Conservation (phyloP, 1,139 yeast species). For the Candida sanyaensis region DNA sequence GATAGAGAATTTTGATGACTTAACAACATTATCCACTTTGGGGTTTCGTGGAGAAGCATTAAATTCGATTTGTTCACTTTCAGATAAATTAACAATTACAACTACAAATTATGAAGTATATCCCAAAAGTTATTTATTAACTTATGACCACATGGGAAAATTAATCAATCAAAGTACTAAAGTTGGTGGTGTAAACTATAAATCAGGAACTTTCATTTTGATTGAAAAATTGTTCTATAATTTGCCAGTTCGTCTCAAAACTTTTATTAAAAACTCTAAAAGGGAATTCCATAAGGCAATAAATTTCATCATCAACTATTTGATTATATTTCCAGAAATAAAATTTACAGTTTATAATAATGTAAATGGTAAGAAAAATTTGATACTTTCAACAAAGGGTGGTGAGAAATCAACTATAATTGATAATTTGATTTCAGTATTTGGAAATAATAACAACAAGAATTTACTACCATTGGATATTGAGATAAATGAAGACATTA, state of each 20-base stretch:
- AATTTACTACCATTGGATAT: constrained; percentile 55
- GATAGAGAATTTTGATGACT: constrained; percentile 56
- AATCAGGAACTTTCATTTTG: constrained; percentile 57
- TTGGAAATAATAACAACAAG: constrained; percentile 64
- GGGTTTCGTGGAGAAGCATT: constrained; percentile 91
- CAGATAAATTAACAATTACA: constrained; percentile 47
- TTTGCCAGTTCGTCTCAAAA: constrained; percentile 75
- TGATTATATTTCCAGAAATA: constrained; percentile 58
- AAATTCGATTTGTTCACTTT: constrained; percentile 67
- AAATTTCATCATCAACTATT: constrained; percentile 63
- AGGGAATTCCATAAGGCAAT: constrained; percentile 73
- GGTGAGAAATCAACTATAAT: constrained; percentile 26
- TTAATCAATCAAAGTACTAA: constrained; percentile 33
- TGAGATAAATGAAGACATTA: constrained; percentile 25
- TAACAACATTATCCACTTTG: constrained; percentile 53
- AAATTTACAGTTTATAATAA: constrained; percentile 62
- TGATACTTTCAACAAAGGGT: constrained; percentile 55
- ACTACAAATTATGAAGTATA: constrained; percentile 54
- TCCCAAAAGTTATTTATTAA: constrained; percentile 60
- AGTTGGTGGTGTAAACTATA: constrained; percentile 45
- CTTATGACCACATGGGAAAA: constrained; percentile 55
- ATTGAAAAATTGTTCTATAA: constrained; percentile 57
- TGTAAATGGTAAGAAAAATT: constrained; percentile 48
- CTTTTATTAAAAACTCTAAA: constrained; percentile 65
- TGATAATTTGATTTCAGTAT: constrained; percentile 66